Evolutionary conservation across 345 rosid species (phyloP), one percentile per base, ranked within the genome.

Genomic region (Eutrema heterophyllum): DNA sequence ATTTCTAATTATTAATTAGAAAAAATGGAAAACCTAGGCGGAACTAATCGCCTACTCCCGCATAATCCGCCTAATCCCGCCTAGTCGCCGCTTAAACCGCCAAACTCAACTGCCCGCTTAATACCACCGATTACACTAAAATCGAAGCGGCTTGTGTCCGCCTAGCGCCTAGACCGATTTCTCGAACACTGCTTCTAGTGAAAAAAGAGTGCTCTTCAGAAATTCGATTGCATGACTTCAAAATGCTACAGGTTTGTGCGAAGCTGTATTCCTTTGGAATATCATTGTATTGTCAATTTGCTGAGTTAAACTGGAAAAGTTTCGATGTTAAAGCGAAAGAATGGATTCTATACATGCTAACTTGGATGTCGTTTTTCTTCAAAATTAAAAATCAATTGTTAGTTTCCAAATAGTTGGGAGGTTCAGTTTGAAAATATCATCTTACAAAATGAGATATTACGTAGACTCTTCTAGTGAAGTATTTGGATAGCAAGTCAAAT

Each of bases 141-240:
- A 21, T 21, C 21, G 1, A 21, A 21, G 21, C 21, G 21, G 21
- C 21, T 21, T 21, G 21, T 21, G 21, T 21, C 21, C 21, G 21
- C 21, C 21, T 21, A 21, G 21, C n/a, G n/a, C n/a, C n/a, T n/a
- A n/a, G n/a, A 1, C 21, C 21, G 21, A 21, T 21, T 21, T 21
- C 21, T 21, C 1, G 1, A 21, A 21, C 21, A 21, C 21, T 21
- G 21, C 77, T 78, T 67, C 87, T 91, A n/a, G 96, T 87, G 5
- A 89, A 84, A 73, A 94, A 82, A 75, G 87, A 89, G 46, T 94
- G 93, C 90, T 79, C 96, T 60, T 84, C 97, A 15, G 97, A 88
- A 75, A 89, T 94, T 68, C 90, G 90, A 65, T 81, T 91, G 73
- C 96, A 89, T 73, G 93, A 97, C 71, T 88, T 88, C 79, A 94